Evolutionary conservation across 805 yeast genomes (phyloP).

Genomic region (Zygotorulaspora danielsina): DNA sequence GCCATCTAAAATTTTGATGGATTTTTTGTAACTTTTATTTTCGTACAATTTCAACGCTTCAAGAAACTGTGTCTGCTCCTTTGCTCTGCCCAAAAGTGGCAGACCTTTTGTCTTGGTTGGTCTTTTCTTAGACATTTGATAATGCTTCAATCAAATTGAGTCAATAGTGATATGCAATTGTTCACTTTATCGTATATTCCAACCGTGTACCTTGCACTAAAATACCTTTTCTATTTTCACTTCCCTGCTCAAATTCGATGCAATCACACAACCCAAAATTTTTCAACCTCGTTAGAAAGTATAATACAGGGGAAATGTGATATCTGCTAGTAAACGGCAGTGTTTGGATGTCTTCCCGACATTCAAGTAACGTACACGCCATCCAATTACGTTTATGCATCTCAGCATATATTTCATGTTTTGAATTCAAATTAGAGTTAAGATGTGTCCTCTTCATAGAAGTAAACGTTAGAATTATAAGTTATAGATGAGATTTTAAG

Average conservation of each 20-base stretch:
- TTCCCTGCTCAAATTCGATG: background rate
- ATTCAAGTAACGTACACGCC: background rate
- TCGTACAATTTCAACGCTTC: conserved; percentile 84
- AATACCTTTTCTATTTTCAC: background rate
- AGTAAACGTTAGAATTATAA: too few species aligned
- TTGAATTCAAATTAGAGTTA: too few species aligned
- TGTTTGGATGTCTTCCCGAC: background rate
- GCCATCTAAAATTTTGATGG: conserved; percentile 69
- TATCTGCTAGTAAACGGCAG: too few species aligned
- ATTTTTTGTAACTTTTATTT: conserved; percentile 78
- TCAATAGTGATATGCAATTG: background rate
- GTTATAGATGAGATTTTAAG: too few species aligned
- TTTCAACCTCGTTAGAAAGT: conserved; percentile 5
- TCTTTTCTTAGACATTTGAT: conserved; percentile 11
- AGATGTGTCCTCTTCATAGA: too few species aligned
- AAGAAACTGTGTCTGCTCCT: conserved; percentile 72
- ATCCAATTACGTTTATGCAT: background rate
- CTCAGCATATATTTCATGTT: too few species aligned
- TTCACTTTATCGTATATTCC: background rate
- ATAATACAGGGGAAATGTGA: background rate
- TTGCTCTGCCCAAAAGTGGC: conserved; percentile 33
- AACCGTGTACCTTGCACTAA: background rate
- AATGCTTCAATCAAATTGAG: background rate
- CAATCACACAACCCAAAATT: conserved; percentile 4
- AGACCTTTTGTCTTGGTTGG: conserved; percentile 6